Conservation (phyloP, 352 stramenopile genomes). For the Phytopythium delawarense region DNA sequence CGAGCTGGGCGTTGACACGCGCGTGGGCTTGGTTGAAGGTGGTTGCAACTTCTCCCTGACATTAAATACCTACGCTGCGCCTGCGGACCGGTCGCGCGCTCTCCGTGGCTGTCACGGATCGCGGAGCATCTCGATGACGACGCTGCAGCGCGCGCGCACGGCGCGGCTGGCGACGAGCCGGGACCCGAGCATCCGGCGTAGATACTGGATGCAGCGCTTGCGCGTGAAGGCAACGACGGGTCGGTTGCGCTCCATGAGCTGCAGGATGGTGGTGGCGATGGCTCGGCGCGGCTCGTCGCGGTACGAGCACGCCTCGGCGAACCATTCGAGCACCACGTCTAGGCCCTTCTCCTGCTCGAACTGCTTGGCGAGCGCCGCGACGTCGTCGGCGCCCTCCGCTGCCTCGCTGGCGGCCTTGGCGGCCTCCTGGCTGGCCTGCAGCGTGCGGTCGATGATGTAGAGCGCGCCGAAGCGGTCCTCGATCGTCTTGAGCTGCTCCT, state of each 20-base stretch:
- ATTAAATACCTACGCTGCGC: not conserved
- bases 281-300: slow-evolving; percentile 40
- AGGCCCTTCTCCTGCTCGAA: slow-evolving; percentile 67
- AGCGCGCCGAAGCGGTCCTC: slow-evolving; percentile 57
- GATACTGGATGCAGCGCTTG: slow-evolving; percentile 29
- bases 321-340: slow-evolving; percentile 53
- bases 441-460: slow-evolving; percentile 53
- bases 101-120: not conserved
- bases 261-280: slow-evolving; percentile 47
- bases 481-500: slow-evolving; percentile 27
- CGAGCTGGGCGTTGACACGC: not conserved
- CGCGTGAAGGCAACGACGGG: slow-evolving; percentile 39
- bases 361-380: slow-evolving; percentile 17
- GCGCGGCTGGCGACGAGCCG: not conserved
- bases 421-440: slow-evolving; percentile 14
- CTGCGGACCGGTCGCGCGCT: not conserved
- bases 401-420: slow-evolving; percentile 2
- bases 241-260: slow-evolving; percentile 48
- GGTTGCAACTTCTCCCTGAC: not conserved
- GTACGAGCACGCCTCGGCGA: slow-evolving; percentile 39
- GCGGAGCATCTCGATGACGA: slow-evolving; percentile 5
- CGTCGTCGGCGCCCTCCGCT: not conserved
- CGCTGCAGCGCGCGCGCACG: not conserved
- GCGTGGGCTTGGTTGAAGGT: not conserved
- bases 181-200: slow-evolving; percentile 1